phyloP scores from a whole-genome alignment of 2,329 filamentous ascomycete genomes.

The Alternaria hordeiaustralica region DNA sequence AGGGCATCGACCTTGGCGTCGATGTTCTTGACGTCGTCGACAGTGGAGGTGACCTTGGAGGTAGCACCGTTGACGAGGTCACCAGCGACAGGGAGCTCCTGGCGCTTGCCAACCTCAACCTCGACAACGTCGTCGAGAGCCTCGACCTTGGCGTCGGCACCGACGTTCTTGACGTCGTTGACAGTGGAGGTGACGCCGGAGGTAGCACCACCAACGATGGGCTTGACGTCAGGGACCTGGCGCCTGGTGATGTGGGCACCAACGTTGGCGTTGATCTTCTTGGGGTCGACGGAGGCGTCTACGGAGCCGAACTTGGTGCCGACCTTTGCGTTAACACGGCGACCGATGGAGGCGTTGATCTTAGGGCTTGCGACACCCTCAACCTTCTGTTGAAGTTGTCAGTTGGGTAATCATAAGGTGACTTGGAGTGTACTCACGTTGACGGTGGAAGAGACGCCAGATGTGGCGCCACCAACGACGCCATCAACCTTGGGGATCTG shows the following conservation, averaged over 20 bases:
- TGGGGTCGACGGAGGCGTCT: background rate
- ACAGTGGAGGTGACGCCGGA: background rate
- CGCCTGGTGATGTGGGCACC: background rate
- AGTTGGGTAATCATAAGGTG: background rate
- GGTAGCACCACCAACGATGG: background rate
- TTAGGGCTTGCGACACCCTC: background rate
- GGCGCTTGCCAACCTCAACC: background rate
- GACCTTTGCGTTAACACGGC: background rate
- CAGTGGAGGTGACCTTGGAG: background rate
- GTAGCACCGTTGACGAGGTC: background rate
- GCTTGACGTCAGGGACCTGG: background rate
- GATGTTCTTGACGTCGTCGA: background rate
- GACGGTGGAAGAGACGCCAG: background rate
- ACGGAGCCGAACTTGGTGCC: background rate
- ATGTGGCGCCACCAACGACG: background rate
- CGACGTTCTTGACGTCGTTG: background rate
- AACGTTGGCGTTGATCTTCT: background rate
- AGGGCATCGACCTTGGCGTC: background rate
- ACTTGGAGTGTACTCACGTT: background rate
- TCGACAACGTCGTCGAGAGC: background rate
- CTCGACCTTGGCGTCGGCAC: background rate
- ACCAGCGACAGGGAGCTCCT: background rate
- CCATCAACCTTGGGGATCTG: background rate
- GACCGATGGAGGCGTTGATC: background rate
- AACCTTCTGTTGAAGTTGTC: background rate